These are phyloP conservation scores for Sequoia sempervirens DNA, from an alignment of 75 land plant species.

Conservation along the genomic window DNA sequence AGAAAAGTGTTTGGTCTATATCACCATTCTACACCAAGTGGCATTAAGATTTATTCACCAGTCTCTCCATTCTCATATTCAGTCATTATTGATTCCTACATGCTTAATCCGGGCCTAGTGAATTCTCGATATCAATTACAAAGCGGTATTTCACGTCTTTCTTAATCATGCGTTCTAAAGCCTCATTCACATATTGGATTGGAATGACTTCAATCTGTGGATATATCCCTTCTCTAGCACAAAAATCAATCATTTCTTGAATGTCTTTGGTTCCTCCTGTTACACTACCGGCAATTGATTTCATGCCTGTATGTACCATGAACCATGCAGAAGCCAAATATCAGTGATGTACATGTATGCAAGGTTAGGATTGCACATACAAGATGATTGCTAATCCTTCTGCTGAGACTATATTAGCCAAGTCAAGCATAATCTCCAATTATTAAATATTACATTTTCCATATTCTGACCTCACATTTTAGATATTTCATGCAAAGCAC, in stretches of 20 bases:
- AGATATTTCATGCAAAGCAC: neutral
- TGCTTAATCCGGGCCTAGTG: constrained; percentile 15
- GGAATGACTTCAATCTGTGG: constrained; percentile 63
- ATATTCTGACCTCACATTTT: neutral
- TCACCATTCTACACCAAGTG: neutral
- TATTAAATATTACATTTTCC: neutral
- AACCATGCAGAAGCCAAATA: neutral
- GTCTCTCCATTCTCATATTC: neutral
- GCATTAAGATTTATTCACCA: neutral
- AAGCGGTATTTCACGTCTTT: constrained; percentile 83
- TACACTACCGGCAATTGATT: constrained; percentile 54
- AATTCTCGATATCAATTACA: constrained; percentile 75
- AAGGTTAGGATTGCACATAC: neutral
- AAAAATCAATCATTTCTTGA: constrained; percentile 79
- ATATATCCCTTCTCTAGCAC: constrained; percentile 52
- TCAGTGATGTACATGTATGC: neutral
- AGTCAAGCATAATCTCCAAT: neutral
- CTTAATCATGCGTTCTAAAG: constrained; percentile 60
- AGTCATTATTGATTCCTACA: too few relatives aligned
- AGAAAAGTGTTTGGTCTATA: neutral
- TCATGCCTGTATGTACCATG: constrained; percentile 33
- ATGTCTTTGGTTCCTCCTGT: constrained; percentile 59
- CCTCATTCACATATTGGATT: constrained; percentile 65
- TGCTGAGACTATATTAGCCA: neutral
- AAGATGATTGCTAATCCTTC: neutral